A percentile compares a stretch with the other conserved stretches of the same genome.
Evolutionary conservation across 1,139 yeast genomes (phyloP).

Genomic region (Saccharomycopsis crataegensis): DNA sequence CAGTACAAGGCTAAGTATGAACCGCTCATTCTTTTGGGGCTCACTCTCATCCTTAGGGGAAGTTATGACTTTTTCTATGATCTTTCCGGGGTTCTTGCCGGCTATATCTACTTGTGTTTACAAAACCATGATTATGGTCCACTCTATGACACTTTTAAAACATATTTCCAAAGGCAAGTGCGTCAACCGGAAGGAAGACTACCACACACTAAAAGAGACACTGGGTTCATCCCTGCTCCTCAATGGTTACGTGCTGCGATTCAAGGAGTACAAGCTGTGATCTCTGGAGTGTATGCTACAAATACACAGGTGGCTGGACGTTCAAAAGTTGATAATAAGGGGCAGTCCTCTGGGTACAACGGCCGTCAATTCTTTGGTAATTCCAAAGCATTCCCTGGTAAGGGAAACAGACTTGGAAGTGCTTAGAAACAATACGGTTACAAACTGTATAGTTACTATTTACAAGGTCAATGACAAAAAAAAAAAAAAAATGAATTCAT

Average conservation of each 20-base stretch:
- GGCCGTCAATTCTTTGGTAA: too few relatives aligned
- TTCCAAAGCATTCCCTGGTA: neutral
- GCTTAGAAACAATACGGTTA: too few relatives aligned
- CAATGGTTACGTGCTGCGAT: neutral
- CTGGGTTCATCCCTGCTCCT: neutral
- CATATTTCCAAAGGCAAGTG: too few relatives aligned
- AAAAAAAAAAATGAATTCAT: too few relatives aligned
- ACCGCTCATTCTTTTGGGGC: neutral
- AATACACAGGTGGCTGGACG: too few relatives aligned
- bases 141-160: neutral
- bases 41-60: neutral
- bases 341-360: too few relatives aligned
- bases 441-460: too few relatives aligned
- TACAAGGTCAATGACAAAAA: too few relatives aligned
- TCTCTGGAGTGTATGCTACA: too few relatives aligned
- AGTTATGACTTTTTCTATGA: neutral
- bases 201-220: neutral
- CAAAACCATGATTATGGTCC: conserved; percentile 13
- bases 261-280: neutral
- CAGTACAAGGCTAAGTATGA: neutral
- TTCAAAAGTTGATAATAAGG: too few relatives aligned
- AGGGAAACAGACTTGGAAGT: neutral
- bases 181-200: too few relatives aligned
- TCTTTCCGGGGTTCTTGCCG: conserved; percentile 9
- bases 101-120: conserved; percentile 13